phyloP scores from a whole-genome alignment of 2,329 filamentous ascomycete genomes.

The Madurella fahalii region DNA sequence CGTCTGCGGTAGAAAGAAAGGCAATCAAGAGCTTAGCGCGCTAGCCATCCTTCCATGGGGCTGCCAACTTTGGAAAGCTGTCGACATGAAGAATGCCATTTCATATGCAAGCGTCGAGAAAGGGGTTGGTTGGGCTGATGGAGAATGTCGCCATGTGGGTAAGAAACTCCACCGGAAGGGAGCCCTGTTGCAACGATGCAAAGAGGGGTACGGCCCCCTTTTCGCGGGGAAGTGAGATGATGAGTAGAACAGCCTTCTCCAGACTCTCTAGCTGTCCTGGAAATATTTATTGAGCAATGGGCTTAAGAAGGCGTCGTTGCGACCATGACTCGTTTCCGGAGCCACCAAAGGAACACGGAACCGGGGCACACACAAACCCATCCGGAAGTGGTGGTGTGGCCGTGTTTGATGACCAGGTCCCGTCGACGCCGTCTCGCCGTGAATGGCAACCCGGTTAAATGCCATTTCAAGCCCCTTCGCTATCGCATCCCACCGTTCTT shows the following conservation, averaged over 20 bases:
- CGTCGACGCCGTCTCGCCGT: neutral
- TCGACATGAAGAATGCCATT: conserved; percentile 1
- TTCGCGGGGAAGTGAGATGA: conserved; percentile 13
- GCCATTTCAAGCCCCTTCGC: conserved; percentile 4
- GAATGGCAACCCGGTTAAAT: conserved; percentile 11
- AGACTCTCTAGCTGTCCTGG: neutral
- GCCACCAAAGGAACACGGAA: neutral
- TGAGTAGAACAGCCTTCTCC: conserved; percentile 3
- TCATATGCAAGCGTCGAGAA: neutral
- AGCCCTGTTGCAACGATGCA: conserved; percentile 8
- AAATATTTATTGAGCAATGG: too few relatives aligned
- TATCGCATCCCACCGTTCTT: neutral
- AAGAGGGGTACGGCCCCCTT: conserved; percentile 14
- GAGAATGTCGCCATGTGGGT: neutral
- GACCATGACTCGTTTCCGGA: too few relatives aligned
- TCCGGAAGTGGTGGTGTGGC: neutral
- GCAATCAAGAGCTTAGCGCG: conserved; percentile 15
- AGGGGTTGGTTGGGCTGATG: conserved; percentile 11
- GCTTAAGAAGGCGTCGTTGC: neutral
- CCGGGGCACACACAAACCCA: neutral
- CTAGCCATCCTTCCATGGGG: conserved; percentile 8
- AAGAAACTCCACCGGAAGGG: conserved; percentile 6
- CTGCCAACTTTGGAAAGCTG: conserved; percentile 5
- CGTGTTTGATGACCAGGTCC: conserved; percentile 3
- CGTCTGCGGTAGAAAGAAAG: conserved; percentile 2